Evolutionary conservation across 2,329 filamentous ascomycete genomes (phyloP), one percentile per base, ranked within the genome.

Genomic region (Claviceps sp.): DNA sequence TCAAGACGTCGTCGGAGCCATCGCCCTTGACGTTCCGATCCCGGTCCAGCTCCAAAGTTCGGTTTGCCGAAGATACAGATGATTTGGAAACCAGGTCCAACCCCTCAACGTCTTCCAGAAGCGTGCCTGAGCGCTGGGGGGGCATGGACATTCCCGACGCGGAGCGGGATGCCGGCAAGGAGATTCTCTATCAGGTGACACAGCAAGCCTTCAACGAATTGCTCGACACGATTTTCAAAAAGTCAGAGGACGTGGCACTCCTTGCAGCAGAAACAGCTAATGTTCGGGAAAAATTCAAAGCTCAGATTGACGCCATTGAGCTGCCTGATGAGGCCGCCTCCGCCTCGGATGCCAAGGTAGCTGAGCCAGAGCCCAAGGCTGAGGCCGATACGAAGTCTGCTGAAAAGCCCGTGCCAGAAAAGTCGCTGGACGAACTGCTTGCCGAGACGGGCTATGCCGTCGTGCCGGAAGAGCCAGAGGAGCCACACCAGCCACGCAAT

Each of bases 171-270:
- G 82, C 88, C 5, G 88, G 88, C 40, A 88, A 85, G 59, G 88
- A 97, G 63, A 85, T 96, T 4, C 72, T 97, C 1, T 96, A 95
- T 62, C 87, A 95, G 64, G 82, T 94, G 37, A 89, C 88, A 0
- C 89, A 96, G 65, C 86, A 95, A 66, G 67, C 88, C 0, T 88
- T 95, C 70, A 96, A 97, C 61, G 89, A 97, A 67, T 73, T 97
- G 2, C 78, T 98, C 0, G 88, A 97, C 62, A 77, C 82, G 1
- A 74, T 98, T 0, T 98, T 98, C 71, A 85, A 85, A 58, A 74
- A 77, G 4, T 84, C 85, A 57, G 91, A 97, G 65, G 83, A 90
- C 56, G 65, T 87, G 18, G 83, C 88, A 1, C 69, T 93, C 54
- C 76, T 81, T 51, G 83, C 82, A 11, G 77, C 79, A 8, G 73